Base-by-base conservation (phyloP, 345 rosid species). In the Raphanus raphanistrum region DNA sequence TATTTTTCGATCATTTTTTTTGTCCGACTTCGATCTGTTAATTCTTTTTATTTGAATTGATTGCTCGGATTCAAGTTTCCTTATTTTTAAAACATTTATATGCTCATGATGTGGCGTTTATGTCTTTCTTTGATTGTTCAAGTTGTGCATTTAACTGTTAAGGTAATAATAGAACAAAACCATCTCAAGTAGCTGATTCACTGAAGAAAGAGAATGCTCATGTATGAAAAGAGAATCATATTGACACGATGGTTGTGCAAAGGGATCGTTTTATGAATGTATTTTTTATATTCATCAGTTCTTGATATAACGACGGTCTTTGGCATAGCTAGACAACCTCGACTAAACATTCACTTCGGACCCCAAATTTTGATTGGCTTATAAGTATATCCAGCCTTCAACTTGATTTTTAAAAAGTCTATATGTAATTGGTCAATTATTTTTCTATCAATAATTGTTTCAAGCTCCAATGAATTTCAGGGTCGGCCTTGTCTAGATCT, bases 21-120 rank as follows among this genome's bases (percentile, higher is more conserved):
- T 32, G 62, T 54, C 58, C 58, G 52, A 54, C 63, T 35, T 76
- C 12, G 62, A 76, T 67, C 29, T 17, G 61, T 66, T 15, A 11
- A 28, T 13, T 9, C 43, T 9, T 38, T 11, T 43, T 43, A 52
- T 52, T 6, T 15, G 8, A 52, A 52, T 52, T 52, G 25, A 15
- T 52, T 52, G 58, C 58, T 15, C 17, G 59, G 59, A 54, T 54
- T 54, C 27, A 54, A 17, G 27, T 54, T 54, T 54, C 59, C 59
- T 17, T 17, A 16, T 16, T 8, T 16, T 17, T 17, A 15, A 3
- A 15, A 12, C 6, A 52, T 9, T 1, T 52, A 15, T 16, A 54
- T 16, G 59, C 59, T 54, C 9, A 54, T 17, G 26, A 54, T 54
- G 26, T 54, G 59, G 57, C 57, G 8, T 50, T 50, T 6, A 50